These are phyloP conservation scores for Andrographis paniculata DNA, from an alignment of 305 asterid species.

Conservation along the genomic window DNA sequence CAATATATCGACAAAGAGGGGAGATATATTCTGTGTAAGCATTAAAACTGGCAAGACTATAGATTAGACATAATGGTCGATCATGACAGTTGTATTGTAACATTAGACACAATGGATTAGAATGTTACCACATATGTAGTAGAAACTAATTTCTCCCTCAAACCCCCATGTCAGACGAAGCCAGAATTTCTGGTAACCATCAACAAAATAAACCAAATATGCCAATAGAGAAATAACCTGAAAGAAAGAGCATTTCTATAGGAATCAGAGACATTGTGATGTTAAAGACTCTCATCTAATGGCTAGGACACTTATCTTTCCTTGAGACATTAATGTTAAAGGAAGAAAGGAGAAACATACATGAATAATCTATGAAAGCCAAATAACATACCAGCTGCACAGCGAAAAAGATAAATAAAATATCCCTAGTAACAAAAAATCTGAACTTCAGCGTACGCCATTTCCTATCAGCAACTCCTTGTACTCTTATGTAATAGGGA, in stretches of 20 bases:
- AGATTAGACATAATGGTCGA: too few relatives aligned
- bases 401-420: constrained; percentile 73
- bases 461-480: constrained; percentile 73
- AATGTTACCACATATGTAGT: constrained; percentile 92
- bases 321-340: not conserved
- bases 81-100: too few relatives aligned
- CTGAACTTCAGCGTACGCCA: constrained; percentile 95
- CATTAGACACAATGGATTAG: constrained; percentile 15
- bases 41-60: too few relatives aligned
- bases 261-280: constrained; percentile 3
- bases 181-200: constrained; percentile 63
- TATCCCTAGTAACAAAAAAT: constrained; percentile 96
- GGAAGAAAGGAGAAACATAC: constrained; percentile 3
- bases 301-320: not conserved
- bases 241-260: constrained; percentile 20
- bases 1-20: not conserved
- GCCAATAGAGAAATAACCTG: constrained; percentile 72
- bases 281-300: not conserved
- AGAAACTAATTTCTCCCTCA: constrained; percentile 66
- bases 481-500: constrained; percentile 89
- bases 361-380: constrained; percentile 3
- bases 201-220: constrained; percentile 61
- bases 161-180: constrained; percentile 77
- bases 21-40: not conserved
- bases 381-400: constrained; percentile 72